Evolutionary conservation across 2,329 filamentous ascomycete genomes (phyloP).

Genomic region (Diaporthe batatas): DNA sequence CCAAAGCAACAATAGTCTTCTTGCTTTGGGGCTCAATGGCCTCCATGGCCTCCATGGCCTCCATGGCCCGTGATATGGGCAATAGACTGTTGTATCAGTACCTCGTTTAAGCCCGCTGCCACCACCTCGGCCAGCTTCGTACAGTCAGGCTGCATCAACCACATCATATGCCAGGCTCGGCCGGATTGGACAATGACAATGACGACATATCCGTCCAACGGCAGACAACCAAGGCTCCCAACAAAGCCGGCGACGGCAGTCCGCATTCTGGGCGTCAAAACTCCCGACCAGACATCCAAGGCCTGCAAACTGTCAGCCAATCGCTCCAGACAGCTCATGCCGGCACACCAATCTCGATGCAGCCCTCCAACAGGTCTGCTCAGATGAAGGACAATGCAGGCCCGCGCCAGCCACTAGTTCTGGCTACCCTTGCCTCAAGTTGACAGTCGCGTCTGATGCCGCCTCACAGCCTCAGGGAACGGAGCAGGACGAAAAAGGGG

Average conservation of each 20-base stretch:
- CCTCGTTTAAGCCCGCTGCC: too few species aligned
- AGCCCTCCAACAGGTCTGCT: constrained; percentile 28
- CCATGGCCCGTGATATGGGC: neutral
- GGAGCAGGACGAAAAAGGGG: constrained; percentile 25
- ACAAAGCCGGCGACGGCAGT: constrained; percentile 25
- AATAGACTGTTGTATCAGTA: neutral
- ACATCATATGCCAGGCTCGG: constrained; percentile 10
- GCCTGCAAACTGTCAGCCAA: constrained; percentile 18
- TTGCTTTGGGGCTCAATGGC: neutral
- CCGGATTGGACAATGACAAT: constrained; percentile 23
- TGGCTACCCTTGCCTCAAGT: constrained; percentile 24
- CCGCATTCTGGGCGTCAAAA: constrained; percentile 31
- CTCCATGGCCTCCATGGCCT: neutral
- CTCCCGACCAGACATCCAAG: constrained; percentile 13
- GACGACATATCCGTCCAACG: constrained; percentile 24
- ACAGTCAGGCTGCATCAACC: neutral
- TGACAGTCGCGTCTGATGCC: constrained; percentile 24
- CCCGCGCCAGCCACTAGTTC: constrained; percentile 29
- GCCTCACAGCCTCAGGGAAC: constrained; percentile 29
- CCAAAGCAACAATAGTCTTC: neutral
- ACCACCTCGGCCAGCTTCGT: constrained; percentile 2
- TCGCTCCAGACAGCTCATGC: constrained; percentile 9
- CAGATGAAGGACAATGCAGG: constrained; percentile 30
- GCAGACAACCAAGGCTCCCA: constrained; percentile 22
- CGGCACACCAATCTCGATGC: constrained; percentile 28